phyloP scores from a whole-genome alignment of 2,329 filamentous ascomycete species.

The Ophiosphaerella narmari region DNA sequence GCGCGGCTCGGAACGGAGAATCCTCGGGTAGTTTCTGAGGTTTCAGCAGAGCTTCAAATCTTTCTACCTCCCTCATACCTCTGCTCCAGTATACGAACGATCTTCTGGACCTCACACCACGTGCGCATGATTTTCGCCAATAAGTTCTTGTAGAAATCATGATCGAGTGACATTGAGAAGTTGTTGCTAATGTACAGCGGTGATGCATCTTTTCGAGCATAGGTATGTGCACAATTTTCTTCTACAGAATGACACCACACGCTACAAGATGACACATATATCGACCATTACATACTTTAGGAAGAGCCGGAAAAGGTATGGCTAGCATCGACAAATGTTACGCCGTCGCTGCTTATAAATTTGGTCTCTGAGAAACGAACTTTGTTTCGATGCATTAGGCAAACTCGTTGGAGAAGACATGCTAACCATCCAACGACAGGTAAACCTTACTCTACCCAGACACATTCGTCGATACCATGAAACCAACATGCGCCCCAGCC shows the following conservation, averaged over 20 bases:
- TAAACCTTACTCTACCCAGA: not conserved
- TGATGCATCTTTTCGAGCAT: not conserved
- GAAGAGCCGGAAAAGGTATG: slow-evolving; percentile 60
- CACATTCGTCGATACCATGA: too few relatives aligned
- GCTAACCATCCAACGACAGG: slow-evolving; percentile 14
- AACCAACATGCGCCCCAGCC: too few relatives aligned
- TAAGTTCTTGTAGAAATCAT: too few relatives aligned
- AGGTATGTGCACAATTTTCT: slow-evolving; percentile 16
- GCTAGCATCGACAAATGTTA: slow-evolving; percentile 56
- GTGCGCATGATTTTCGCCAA: too few relatives aligned
- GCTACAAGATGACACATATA: slow-evolving; percentile 42
- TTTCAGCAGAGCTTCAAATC: too few relatives aligned
- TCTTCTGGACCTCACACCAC: too few relatives aligned
- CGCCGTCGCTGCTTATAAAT: slow-evolving; percentile 57
- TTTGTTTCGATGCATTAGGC: slow-evolving; percentile 1
- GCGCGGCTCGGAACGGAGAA: too few relatives aligned
- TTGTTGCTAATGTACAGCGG: too few relatives aligned
- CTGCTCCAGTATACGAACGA: too few relatives aligned
- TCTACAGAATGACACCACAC: slow-evolving; percentile 1
- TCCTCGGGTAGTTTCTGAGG: too few relatives aligned
- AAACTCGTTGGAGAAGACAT: not conserved
- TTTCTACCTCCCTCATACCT: too few relatives aligned
- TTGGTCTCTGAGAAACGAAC: slow-evolving; percentile 49
- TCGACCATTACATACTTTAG: slow-evolving; percentile 49
- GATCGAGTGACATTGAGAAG: too few relatives aligned